Evolutionary conservation across 495 filamentous ascomycete genomes (phyloP).

Genomic region (Neurospora discreta): DNA sequence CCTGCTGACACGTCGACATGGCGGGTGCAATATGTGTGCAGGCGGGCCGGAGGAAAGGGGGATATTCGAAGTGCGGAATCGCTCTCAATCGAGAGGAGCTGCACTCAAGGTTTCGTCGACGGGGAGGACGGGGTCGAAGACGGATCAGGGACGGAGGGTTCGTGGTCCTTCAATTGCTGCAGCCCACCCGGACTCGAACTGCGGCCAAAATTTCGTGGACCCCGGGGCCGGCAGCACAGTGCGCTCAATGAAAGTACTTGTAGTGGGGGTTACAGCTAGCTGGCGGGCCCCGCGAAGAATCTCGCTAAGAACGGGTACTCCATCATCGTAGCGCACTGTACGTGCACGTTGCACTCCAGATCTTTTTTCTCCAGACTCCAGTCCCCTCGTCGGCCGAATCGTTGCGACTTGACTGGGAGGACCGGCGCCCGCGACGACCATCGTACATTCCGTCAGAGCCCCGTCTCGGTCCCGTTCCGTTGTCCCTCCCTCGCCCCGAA

Average conservation of each 20-base stretch:
- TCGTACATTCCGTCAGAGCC: background rate
- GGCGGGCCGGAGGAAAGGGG: background rate
- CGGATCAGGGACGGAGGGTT: background rate
- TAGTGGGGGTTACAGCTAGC: background rate
- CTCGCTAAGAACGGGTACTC: background rate
- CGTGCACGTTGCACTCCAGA: conserved; percentile 16
- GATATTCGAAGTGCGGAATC: background rate
- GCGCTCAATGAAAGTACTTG: background rate
- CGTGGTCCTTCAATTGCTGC: background rate
- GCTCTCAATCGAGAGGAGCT: conserved; percentile 12
- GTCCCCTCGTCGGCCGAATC: background rate
- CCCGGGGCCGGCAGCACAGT: conserved; percentile 6
- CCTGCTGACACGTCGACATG: conserved; percentile 63
- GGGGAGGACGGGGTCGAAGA: conserved; percentile 11
- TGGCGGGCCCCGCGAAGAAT: background rate
- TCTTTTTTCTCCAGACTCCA: conserved; percentile 15
- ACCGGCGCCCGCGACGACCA: background rate
- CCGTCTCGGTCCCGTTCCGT: background rate
- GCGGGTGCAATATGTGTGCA: background rate
- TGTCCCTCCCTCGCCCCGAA: background rate
- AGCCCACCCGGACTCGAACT: conserved; percentile 1
- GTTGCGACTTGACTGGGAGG: background rate
- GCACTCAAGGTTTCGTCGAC: background rate
- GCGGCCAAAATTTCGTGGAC: conserved; percentile 9
- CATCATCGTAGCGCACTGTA: background rate